Conservation (phyloP, 1,284 basidiomycete genomes). For the Mixia osmundae region DNA sequence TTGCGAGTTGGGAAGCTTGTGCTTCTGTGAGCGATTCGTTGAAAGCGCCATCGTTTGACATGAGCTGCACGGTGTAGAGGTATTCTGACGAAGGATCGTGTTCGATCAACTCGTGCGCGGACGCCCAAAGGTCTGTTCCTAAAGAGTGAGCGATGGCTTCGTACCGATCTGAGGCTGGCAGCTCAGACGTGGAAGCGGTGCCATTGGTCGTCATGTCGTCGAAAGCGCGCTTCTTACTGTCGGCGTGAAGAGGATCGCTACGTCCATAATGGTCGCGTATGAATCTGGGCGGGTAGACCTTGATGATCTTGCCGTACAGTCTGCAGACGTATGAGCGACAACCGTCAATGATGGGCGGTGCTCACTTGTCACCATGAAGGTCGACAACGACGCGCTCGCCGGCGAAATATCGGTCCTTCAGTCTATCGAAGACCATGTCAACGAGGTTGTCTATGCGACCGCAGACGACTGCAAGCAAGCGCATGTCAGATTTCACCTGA, state of each 20-base stretch:
- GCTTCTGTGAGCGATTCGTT: conserved; percentile 36
- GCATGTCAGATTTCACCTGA: conserved; percentile 1
- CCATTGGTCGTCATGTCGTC: neutral
- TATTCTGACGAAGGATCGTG: conserved; percentile 49
- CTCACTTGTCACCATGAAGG: conserved; percentile 17
- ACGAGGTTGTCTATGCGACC: conserved; percentile 83
- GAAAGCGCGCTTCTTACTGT: neutral
- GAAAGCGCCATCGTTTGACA: conserved; percentile 25
- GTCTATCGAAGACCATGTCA: conserved; percentile 80
- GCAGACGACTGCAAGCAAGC: conserved; percentile 47
- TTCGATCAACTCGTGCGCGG: conserved; percentile 17
- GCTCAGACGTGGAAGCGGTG: neutral
- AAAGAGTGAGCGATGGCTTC: conserved; percentile 32
- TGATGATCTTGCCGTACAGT: conserved; percentile 3
- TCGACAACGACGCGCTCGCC: conserved; percentile 36
- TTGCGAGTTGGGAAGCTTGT: conserved; percentile 28
- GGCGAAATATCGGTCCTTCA: conserved; percentile 78
- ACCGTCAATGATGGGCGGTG: conserved; percentile 11
- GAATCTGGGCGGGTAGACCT: neutral
- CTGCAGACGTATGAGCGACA: neutral
- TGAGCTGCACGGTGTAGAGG: conserved; percentile 64
- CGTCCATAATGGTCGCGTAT: conserved; percentile 1
- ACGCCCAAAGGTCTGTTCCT: conserved; percentile 52
- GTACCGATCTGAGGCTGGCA: conserved; percentile 8
- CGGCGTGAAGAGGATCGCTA: too few species aligned